Percentiles rank a stretch among this genome's conserved stretches.
Evolutionary conservation across 2,329 filamentous ascomycete genomes (phyloP).

Genomic region (Cordyceps sp.): DNA sequence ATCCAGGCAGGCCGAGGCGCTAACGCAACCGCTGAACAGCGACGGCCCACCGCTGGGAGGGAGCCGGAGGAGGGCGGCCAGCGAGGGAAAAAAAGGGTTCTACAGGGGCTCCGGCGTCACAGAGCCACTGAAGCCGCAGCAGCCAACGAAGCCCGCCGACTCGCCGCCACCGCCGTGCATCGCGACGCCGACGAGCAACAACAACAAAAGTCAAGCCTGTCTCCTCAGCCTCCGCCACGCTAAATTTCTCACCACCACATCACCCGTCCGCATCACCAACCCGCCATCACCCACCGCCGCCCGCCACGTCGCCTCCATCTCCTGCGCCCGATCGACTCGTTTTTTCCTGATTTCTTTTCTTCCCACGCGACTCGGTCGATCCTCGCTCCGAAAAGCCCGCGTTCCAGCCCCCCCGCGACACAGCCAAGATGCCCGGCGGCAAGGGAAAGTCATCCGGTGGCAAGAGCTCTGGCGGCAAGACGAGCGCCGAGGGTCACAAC

Average conservation of each 20-base stretch:
- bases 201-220: neutral
- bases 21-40: too few relatives aligned
- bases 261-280: constrained; percentile 3
- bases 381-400: neutral
- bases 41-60: too few relatives aligned
- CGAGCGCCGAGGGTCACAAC: constrained; percentile 46
- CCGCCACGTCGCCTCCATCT: neutral
- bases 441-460: constrained; percentile 89
- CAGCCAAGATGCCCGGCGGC: constrained; percentile 51
- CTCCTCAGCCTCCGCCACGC: constrained; percentile 1
- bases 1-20: too few relatives aligned
- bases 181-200: neutral
- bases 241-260: constrained; percentile 8
- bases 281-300: constrained; percentile 1
- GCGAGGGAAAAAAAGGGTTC: too few relatives aligned
- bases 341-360: too few relatives aligned
- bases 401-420: neutral
- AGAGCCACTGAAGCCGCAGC: too few relatives aligned
- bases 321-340: too few relatives aligned
- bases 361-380: neutral
- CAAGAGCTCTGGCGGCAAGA: constrained; percentile 74
- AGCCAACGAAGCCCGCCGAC: too few relatives aligned
- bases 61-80: too few relatives aligned
- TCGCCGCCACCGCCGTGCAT: too few relatives aligned
- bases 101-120: too few relatives aligned